phyloP scores from a whole-genome alignment of 1,139 yeast species.

The Candida frijolesensis region DNA sequence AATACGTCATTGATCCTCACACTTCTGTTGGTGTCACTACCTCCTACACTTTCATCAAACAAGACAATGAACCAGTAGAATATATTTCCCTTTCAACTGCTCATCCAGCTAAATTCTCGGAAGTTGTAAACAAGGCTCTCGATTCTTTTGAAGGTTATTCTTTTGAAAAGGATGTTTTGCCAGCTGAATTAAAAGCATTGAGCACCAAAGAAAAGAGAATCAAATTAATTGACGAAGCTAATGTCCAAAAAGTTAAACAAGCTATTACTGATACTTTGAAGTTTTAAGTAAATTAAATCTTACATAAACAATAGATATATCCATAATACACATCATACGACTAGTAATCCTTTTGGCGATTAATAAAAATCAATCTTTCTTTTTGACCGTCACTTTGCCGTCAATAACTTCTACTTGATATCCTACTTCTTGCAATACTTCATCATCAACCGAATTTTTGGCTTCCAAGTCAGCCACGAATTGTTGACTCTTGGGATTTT shows the following conservation, averaged over 20 bases:
- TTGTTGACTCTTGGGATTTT: constrained; percentile 68
- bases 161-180: constrained; percentile 85
- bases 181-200: constrained; percentile 79
- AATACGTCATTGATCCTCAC: constrained; percentile 93
- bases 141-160: constrained; percentile 67
- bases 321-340: not conserved
- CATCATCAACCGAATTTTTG: constrained; percentile 32
- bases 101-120: constrained; percentile 97
- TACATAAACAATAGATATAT: not conserved
- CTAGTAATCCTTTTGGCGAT: not conserved
- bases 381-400: constrained; percentile 35
- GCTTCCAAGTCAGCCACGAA: constrained; percentile 62
- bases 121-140: constrained; percentile 87
- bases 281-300: constrained; percentile 8
- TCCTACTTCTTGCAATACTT: constrained; percentile 40
- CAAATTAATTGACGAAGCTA: constrained; percentile 71
- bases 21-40: constrained; percentile 92
- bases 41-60: constrained; percentile 59
- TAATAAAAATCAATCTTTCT: constrained; percentile 5
- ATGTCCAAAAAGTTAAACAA: constrained; percentile 69
- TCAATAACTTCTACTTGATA: constrained; percentile 39
- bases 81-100: constrained; percentile 93
- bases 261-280: constrained; percentile 71
- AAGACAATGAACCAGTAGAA: constrained; percentile 36
- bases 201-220: constrained; percentile 75